A percentile compares a stretch with the other conserved stretches of the same genome.
Conservation (phyloP, 2,329 filamentous ascomycete genomes). For the Blastomyces emzantsi region DNA sequence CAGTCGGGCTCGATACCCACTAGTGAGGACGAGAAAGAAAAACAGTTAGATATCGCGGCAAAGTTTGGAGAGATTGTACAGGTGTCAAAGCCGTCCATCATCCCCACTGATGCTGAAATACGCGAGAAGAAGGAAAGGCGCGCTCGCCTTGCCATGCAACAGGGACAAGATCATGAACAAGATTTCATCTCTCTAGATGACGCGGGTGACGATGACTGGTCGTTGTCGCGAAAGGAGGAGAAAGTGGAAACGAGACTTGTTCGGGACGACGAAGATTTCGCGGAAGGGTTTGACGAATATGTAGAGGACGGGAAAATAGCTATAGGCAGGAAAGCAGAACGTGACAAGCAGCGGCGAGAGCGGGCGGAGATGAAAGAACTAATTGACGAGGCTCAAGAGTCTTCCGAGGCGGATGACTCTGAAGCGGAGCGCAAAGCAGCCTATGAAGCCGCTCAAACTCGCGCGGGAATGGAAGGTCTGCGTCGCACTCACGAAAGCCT, state of each 20-base stretch:
- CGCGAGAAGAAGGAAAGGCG: conserved; percentile 83
- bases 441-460: conserved; percentile 79
- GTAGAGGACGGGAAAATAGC: conserved; percentile 75
- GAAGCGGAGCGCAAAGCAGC: conserved; percentile 59
- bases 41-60: conserved; percentile 36
- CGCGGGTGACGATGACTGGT: conserved; percentile 38
- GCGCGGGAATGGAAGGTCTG: conserved; percentile 72
- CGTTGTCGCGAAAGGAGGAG: conserved; percentile 47
- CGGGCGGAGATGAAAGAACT: conserved; percentile 73
- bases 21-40: conserved; percentile 33
- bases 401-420: conserved; percentile 54
- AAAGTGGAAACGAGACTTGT: conserved; percentile 66
- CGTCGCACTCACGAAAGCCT: conserved; percentile 32
- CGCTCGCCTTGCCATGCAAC: conserved; percentile 65
- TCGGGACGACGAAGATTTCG: conserved; percentile 81
- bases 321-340: conserved; percentile 69
- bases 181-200: conserved; percentile 39
- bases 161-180: conserved; percentile 24
- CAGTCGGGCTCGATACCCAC: conserved; percentile 32
- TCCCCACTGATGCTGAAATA: conserved; percentile 78
- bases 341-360: conserved; percentile 55
- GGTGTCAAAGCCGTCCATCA: conserved; percentile 36
- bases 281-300: conserved; percentile 88
- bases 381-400: conserved; percentile 68
- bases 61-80: conserved; percentile 40